Evolutionary conservation across 768 basidiomycete species (phyloP).

Genomic region (Collybiopsis luxurians): DNA sequence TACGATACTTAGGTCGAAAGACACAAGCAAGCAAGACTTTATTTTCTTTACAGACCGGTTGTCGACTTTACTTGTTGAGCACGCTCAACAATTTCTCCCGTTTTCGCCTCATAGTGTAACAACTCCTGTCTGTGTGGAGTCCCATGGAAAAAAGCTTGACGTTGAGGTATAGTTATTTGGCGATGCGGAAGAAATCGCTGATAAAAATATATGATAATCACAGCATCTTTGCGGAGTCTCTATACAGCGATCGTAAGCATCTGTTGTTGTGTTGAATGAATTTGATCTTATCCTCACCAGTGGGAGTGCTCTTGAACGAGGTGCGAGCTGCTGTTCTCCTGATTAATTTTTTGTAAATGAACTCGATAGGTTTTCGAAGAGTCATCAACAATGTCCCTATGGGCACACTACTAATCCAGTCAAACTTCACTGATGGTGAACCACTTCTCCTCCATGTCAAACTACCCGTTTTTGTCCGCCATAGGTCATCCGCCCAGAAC

Average conservation of each 20-base stretch:
- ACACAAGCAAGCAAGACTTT: slow-evolving; percentile 80
- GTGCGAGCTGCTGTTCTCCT: slow-evolving; percentile 23
- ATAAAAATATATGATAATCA: background rate
- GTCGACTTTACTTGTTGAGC: slow-evolving; percentile 80
- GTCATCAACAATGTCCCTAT: slow-evolving; percentile 85
- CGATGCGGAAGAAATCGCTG: slow-evolving; percentile 10
- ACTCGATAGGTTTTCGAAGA: slow-evolving; percentile 49
- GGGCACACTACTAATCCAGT: slow-evolving; percentile 90
- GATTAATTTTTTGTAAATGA: background rate
- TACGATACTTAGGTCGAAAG: slow-evolving; percentile 76
- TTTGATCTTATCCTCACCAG: slow-evolving; percentile 32
- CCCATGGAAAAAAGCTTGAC: slow-evolving; percentile 60
- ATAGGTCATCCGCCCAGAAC: slow-evolving; percentile 58
- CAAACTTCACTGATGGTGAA: slow-evolving; percentile 81
- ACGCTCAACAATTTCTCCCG: slow-evolving; percentile 81
- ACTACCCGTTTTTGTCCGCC: slow-evolving; percentile 73
- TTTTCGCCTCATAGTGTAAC: slow-evolving; percentile 55
- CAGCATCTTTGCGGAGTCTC: slow-evolving; percentile 85
- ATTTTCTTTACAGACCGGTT: slow-evolving; percentile 90
- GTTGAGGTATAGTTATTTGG: slow-evolving; percentile 41
- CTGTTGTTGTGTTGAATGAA: background rate
- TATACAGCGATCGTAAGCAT: slow-evolving; percentile 79
- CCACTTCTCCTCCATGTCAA: slow-evolving; percentile 80
- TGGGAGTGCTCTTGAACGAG: slow-evolving; percentile 88
- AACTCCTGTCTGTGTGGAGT: slow-evolving; percentile 63